phyloP scores from a whole-genome alignment of 371 early-diverging fungal genomes.

The Mucor sp. region DNA sequence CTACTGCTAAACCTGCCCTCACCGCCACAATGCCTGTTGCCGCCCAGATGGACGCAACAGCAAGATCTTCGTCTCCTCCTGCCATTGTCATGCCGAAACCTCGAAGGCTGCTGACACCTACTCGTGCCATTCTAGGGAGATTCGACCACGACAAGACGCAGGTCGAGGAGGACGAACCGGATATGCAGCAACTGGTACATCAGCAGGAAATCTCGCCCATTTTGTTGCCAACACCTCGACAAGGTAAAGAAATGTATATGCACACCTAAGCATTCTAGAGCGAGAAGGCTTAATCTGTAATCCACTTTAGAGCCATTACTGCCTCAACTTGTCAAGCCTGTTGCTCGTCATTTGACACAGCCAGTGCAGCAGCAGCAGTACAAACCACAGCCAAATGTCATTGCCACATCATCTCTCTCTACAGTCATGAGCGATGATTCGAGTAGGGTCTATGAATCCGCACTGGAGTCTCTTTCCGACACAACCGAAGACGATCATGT shows the following conservation, averaged over 20 bases:
- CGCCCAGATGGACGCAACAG: not conserved
- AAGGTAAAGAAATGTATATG: slow-evolving; percentile 3
- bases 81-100: slow-evolving; percentile 24
- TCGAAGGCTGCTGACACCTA: slow-evolving; percentile 16
- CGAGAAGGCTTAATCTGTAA: not conserved
- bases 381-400: not conserved
- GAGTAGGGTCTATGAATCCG: slow-evolving; percentile 16
- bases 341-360: not conserved
- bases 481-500: not conserved
- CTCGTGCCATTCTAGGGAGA: slow-evolving; percentile 13
- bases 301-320: not conserved
- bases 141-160: slow-evolving; percentile 21
- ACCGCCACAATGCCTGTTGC: not conserved
- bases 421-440: slow-evolving; percentile 5
- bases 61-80: not conserved
- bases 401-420: not conserved
- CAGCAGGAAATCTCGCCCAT: slow-evolving; percentile 13
- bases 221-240: slow-evolving; percentile 3
- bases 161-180: slow-evolving; percentile 10
- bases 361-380: not conserved
- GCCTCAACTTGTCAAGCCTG: not conserved
- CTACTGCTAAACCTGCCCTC: not conserved
- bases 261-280: no score
- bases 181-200: not conserved
- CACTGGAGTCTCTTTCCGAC: slow-evolving; percentile 17